A percentile compares a stretch with the other conserved stretches of the same genome.
phyloP scores from a whole-genome alignment of 768 basidiomycete species.

The Dioszegia aurantiaca region DNA sequence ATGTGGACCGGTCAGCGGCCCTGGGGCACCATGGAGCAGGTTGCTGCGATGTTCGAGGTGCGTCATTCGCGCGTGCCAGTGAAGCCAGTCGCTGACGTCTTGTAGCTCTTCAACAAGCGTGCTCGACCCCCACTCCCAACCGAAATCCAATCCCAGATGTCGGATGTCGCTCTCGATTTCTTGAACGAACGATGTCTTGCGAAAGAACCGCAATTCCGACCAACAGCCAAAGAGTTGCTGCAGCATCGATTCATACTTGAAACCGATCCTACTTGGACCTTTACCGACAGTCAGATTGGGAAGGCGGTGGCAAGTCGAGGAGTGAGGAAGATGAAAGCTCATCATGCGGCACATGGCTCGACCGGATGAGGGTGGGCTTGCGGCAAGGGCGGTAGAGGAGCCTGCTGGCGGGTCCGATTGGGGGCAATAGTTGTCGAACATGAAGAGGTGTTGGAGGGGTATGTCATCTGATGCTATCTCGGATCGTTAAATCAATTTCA shows the following conservation, averaged over 20 bases:
- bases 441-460: too few relatives aligned
- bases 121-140: conserved; percentile 84
- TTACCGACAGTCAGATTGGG: conserved; percentile 47
- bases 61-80: conserved; percentile 26
- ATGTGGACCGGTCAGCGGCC: conserved; percentile 98
- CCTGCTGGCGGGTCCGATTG: too few relatives aligned
- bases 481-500: too few relatives aligned
- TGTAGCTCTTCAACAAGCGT: conserved; percentile 77
- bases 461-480: too few relatives aligned
- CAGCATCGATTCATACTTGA: conserved; percentile 62
- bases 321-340: conserved; percentile 7
- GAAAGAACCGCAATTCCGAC: conserved; percentile 80
- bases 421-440: too few relatives aligned
- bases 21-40: conserved; percentile 80
- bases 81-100: neutral
- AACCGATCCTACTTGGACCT: conserved; percentile 46
- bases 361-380: too few relatives aligned
- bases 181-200: conserved; percentile 77
- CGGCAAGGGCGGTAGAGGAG: too few relatives aligned
- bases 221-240: conserved; percentile 72
- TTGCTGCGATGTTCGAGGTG: conserved; percentile 94
- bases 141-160: conserved; percentile 64
- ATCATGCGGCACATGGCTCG: conserved; percentile 10
- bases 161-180: conserved; percentile 77
- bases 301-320: conserved; percentile 36